A percentile compares a stretch with the other conserved stretches of the same genome.
Evolutionary conservation across 441 rosid genomes (phyloP).

Genomic region (Populus hybrid): DNA sequence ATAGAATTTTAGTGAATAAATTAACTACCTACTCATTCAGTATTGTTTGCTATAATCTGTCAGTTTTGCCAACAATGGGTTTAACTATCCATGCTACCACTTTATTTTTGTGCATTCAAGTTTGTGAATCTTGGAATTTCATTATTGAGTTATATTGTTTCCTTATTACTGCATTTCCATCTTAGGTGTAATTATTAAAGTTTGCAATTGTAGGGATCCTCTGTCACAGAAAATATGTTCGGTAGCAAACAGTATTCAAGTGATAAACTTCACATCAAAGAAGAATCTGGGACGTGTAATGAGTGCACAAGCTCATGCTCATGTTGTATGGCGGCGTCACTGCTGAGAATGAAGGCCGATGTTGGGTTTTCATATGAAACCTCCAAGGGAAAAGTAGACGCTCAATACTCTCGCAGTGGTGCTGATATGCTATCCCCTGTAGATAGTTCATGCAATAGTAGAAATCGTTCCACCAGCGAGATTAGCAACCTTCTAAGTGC

Average conservation of each 20-base stretch:
- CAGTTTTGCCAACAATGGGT: neutral
- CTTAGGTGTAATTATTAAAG: neutral
- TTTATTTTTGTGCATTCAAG: neutral
- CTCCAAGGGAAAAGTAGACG: conserved; percentile 13
- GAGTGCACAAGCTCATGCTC: conserved; percentile 19
- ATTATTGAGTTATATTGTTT: neutral
- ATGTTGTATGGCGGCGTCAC: conserved; percentile 18
- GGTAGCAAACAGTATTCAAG: conserved; percentile 3
- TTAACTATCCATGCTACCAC: neutral
- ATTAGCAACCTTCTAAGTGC: conserved; percentile 27
- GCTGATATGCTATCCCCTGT: conserved; percentile 17
- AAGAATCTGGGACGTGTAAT: conserved; percentile 18
- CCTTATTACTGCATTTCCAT: conserved; percentile 1
- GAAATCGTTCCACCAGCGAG: conserved; percentile 25
- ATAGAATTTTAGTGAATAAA: neutral
- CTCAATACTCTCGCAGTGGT: conserved; percentile 8
- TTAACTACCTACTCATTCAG: neutral
- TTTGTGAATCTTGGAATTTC: neutral
- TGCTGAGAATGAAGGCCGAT: conserved; percentile 17
- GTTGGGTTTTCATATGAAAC: conserved; percentile 17
- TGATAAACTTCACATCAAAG: conserved; percentile 10
- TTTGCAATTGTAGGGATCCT: conserved; percentile 18
- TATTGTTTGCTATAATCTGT: neutral
- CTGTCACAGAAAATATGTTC: conserved; percentile 11
- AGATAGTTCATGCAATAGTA: conserved; percentile 14